Percentiles rank a stretch among this genome's conserved stretches.
These are phyloP conservation scores for Kappamyces sp. DNA, from an alignment of 192 early-diverging fungal genomes.

Conservation along the genomic window DNA sequence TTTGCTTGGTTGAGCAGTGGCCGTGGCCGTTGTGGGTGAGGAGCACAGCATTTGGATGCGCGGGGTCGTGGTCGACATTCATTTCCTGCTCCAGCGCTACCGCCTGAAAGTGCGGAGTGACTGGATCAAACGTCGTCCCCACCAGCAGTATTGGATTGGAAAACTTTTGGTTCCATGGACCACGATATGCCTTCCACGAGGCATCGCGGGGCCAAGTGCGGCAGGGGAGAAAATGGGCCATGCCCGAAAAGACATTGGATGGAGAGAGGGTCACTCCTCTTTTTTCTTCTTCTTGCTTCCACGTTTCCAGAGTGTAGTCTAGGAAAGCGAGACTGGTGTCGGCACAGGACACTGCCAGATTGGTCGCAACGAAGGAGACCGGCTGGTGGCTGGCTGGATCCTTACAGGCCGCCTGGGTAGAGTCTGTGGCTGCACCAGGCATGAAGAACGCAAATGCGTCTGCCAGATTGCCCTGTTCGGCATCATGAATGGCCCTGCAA, in stretches of 20 bases:
- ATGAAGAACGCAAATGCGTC: no score
- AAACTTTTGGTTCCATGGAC: conserved; percentile 38
- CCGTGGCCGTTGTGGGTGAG: conserved; percentile 34
- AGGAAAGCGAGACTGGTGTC: no score
- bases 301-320: no score
- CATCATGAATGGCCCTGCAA: not conserved
- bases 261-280: no score
- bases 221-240: no score
- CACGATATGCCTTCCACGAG: conserved; percentile 26
- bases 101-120: conserved; percentile 36
- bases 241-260: no score
- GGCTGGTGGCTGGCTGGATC: no score
- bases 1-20: conserved; percentile 28
- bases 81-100: conserved; percentile 2
- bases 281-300: no score
- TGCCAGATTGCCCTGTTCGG: conserved; percentile 3
- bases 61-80: not conserved
- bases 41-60: conserved; percentile 24
- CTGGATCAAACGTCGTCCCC: conserved; percentile 38
- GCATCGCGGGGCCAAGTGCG: conserved; percentile 11
- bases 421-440: no score
- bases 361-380: no score
- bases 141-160: conserved; percentile 34
- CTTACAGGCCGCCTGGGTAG: no score
- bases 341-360: no score